Evolutionary conservation across 306 rosid genomes (phyloP).

Genomic region (Lathyrus oleraceus): DNA sequence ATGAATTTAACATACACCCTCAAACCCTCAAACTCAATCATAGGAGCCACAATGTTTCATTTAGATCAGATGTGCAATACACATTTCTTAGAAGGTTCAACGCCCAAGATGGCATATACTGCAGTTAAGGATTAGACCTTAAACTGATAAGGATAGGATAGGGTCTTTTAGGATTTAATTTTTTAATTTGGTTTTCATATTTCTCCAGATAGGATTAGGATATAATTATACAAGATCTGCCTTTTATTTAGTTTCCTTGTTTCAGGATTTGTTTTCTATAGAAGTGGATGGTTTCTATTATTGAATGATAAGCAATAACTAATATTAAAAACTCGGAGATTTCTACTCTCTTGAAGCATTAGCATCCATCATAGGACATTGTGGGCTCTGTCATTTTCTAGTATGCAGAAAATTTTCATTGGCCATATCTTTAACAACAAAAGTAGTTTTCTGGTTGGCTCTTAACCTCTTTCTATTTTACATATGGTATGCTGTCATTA

Average conservation of each 20-base stretch:
- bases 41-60: neutral
- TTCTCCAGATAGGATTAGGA: neutral
- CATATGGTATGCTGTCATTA: neutral
- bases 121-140: neutral
- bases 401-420: neutral
- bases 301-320: neutral
- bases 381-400: neutral
- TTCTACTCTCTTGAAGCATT: neutral
- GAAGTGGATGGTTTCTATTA: neutral
- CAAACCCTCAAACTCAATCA: neutral
- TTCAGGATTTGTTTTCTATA: neutral
- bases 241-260: neutral
- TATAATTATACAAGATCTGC: too few relatives aligned
- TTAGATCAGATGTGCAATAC: neutral
- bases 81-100: neutral
- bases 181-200: neutral
- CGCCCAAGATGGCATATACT: neutral
- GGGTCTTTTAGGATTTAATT: neutral
- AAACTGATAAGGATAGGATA: neutral
- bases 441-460: neutral
- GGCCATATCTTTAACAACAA: neutral
- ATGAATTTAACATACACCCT: neutral
- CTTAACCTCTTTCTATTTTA: slow-evolving; percentile 15
- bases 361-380: neutral
- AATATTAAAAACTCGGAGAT: neutral